Percentiles rank a stretch among this genome's conserved stretches.
Evolutionary conservation across 2,329 filamentous ascomycete genomes (phyloP).

Genomic region (Trichophyton mentagrophytes): DNA sequence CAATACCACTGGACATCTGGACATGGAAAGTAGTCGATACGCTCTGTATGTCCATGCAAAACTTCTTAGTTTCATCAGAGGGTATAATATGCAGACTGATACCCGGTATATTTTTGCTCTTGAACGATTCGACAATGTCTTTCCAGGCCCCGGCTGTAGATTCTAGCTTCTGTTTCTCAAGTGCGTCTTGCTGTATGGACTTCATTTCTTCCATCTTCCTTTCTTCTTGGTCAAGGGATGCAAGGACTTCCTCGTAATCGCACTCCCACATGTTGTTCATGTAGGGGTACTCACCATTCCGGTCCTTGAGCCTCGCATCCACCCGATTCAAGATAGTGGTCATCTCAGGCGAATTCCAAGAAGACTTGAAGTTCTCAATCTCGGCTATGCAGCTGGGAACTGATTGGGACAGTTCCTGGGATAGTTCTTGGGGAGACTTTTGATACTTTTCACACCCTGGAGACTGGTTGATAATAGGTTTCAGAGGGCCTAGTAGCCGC

Average conservation of each 20-base stretch:
- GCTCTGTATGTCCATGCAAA: constrained; percentile 20
- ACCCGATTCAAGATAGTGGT: constrained; percentile 28
- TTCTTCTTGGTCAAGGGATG: constrained; percentile 22
- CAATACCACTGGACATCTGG: constrained; percentile 16
- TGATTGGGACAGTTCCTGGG: constrained; percentile 24
- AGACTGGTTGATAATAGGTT: constrained; percentile 26
- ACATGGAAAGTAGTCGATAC: constrained; percentile 26
- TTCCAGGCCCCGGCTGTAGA: constrained; percentile 24
- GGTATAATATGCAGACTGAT: constrained; percentile 20
- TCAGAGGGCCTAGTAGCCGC: constrained; percentile 28
- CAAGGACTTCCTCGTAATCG: constrained; percentile 28
- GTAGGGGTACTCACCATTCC: constrained; percentile 26
- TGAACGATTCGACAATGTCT: constrained; percentile 23
- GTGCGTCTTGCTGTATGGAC: constrained; percentile 19
- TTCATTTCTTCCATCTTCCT: constrained; percentile 18
- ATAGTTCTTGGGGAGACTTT: constrained; percentile 26
- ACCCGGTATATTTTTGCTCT: constrained; percentile 18
- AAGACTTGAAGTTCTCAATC: constrained; percentile 26
- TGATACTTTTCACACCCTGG: constrained; percentile 17
- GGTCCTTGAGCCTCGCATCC: constrained; percentile 25
- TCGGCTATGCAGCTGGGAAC: constrained; percentile 26
- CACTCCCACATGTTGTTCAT: constrained; percentile 28
- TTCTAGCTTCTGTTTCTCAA: constrained; percentile 19
- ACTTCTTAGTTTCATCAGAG: constrained; percentile 15
- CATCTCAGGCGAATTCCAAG: constrained; percentile 32